Conservation (phyloP, 352 stramenopile species). For the Globisporangium megalacanthum region DNA sequence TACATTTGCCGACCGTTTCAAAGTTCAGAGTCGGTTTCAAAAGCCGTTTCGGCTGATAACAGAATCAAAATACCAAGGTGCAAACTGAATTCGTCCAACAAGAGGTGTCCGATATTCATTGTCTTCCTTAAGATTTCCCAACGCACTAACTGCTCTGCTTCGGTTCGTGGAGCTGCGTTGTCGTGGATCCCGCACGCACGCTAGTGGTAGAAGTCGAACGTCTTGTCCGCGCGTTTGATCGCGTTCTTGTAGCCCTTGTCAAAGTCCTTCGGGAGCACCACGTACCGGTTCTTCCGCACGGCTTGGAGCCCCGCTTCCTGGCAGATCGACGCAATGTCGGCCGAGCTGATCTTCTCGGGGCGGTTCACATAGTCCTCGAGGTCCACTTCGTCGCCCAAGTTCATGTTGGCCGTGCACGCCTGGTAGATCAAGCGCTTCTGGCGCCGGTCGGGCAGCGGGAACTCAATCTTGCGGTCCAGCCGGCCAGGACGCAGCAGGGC, state of each 20-base stretch:
- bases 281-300: conserved; percentile 99
- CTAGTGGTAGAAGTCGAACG: conserved; percentile 98
- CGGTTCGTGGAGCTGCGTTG: too few relatives aligned
- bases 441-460: conserved; percentile 97
- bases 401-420: conserved; percentile 99
- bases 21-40: too few relatives aligned
- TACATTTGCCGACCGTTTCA: too few relatives aligned
- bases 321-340: conserved; percentile 98
- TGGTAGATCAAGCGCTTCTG: conserved; percentile 99
- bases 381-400: conserved; percentile 98
- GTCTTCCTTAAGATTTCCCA: too few relatives aligned
- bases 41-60: too few relatives aligned
- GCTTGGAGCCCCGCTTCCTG: conserved; percentile 98
- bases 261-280: conserved; percentile 99
- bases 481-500: conserved; percentile 97
- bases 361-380: conserved; percentile 99
- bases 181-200: too few relatives aligned
- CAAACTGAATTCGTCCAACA: too few relatives aligned
- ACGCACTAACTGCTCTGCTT: too few relatives aligned
- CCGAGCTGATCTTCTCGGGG: conserved; percentile 98
- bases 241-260: conserved; percentile 99
- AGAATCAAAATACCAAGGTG: too few relatives aligned
- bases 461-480: conserved; percentile 99
- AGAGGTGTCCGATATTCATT: too few relatives aligned
- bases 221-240: conserved; percentile 98